phyloP scores from a whole-genome alignment of 176 grass and related monocot genomes.

The Eragrostis nindensis region DNA sequence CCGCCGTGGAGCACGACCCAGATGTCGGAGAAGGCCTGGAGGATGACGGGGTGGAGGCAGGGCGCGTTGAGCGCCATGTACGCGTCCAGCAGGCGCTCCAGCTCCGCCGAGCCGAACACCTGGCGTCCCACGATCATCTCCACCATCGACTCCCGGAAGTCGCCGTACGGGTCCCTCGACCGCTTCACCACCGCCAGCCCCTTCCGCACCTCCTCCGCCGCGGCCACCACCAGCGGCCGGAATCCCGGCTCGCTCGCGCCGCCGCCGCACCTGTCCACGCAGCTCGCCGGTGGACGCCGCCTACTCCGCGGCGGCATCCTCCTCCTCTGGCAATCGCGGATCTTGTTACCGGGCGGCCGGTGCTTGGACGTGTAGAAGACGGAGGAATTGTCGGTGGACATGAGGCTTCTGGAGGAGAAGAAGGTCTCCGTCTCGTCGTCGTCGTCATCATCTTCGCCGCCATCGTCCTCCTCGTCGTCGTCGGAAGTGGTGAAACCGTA shows the following conservation, averaged over 20 bases:
- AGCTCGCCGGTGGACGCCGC: conserved; percentile 32
- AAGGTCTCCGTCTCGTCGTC: conserved; percentile 52
- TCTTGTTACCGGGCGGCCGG: neutral
- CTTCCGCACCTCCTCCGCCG: conserved; percentile 51
- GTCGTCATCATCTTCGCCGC: neutral
- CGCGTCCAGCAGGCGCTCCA: conserved; percentile 91
- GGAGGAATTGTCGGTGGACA: conserved; percentile 62
- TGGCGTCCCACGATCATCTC: conserved; percentile 86
- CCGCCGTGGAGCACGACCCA: conserved; percentile 71
- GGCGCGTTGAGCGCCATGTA: conserved; percentile 82
- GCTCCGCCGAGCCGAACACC: conserved; percentile 65
- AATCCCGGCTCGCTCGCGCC: conserved; percentile 50
- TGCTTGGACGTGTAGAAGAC: conserved; percentile 54
- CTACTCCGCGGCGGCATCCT: neutral
- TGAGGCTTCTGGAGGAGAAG: conserved; percentile 71
- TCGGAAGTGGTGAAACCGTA: conserved; percentile 73
- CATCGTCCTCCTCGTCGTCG: neutral
- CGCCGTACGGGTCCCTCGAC: conserved; percentile 78
- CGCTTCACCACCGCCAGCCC: conserved; percentile 88
- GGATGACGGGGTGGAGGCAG: conserved; percentile 83
- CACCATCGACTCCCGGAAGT: conserved; percentile 94
- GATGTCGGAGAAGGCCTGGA: conserved; percentile 97
- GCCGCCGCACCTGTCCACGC: conserved; percentile 47
- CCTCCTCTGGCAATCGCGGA: neutral
- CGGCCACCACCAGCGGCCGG: conserved; percentile 40